These are phyloP conservation scores for Hypholoma sublateritium DNA, from an alignment of 768 basidiomycete genomes.

Conservation along the genomic window DNA sequence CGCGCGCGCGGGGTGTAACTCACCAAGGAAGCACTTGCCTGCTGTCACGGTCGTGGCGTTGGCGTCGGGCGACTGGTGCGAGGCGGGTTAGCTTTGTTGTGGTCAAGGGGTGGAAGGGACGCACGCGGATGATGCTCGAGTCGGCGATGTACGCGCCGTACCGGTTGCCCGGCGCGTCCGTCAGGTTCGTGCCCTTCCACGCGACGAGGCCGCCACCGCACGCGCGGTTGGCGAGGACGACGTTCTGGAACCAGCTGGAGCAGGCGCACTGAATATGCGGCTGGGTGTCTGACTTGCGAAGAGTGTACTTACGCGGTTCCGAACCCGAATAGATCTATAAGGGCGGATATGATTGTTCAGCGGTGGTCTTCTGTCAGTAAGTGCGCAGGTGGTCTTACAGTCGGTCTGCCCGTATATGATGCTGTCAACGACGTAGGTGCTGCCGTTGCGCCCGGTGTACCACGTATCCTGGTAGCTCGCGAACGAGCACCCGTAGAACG, in stretches of 20 bases:
- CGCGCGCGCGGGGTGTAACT: not conserved
- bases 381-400: constrained; percentile 41
- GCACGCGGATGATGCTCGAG: constrained; percentile 55
- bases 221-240: constrained; percentile 58
- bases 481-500: constrained; percentile 64
- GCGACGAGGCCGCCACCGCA: constrained; percentile 68
- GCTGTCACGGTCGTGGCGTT: constrained; percentile 45
- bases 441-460: constrained; percentile 59
- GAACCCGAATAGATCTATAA: constrained; percentile 57
- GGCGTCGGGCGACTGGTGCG: constrained; percentile 54
- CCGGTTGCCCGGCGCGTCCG: constrained; percentile 46
- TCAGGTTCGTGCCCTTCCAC: constrained; percentile 60
- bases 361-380: not conserved
- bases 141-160: constrained; percentile 59
- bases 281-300: too few relatives aligned
- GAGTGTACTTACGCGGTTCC: constrained; percentile 49
- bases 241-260: constrained; percentile 57
- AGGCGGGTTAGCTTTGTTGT: too few relatives aligned
- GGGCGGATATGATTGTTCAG: not conserved
- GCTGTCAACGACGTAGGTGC: constrained; percentile 61
- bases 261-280: not conserved
- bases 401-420: constrained; percentile 65
- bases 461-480: constrained; percentile 66
- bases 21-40: constrained; percentile 52
- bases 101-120: too few relatives aligned